Conservation (phyloP, 352 stramenopile genomes). For the Globisporangium barbulae region DNA sequence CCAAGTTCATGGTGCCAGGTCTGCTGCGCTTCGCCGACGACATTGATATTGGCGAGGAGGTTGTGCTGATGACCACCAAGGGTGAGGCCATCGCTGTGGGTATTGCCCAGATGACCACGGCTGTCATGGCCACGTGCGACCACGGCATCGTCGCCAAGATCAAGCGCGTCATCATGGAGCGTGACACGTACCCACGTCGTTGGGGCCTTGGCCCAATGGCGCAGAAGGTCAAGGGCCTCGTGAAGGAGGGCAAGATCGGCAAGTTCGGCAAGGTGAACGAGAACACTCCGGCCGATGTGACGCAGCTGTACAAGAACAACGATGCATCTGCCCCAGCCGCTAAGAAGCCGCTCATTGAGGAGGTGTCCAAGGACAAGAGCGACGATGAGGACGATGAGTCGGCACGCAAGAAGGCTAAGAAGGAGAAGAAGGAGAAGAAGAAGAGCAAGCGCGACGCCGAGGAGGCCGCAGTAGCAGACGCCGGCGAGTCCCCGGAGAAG, state of each 20-base stretch:
- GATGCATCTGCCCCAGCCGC: constrained; percentile 16
- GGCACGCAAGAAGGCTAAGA: constrained; percentile 58
- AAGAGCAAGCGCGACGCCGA: constrained; percentile 77
- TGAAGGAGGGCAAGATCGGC: constrained; percentile 92
- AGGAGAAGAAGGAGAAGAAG: constrained; percentile 72
- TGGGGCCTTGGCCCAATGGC: constrained; percentile 99
- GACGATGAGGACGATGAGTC: constrained; percentile 41
- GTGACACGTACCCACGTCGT: constrained; percentile 98
- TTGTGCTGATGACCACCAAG: constrained; percentile 99
- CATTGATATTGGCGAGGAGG: constrained; percentile 98
- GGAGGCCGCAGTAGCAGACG: constrained; percentile 35
- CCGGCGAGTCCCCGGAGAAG: constrained; percentile 73
- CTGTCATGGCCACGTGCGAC: constrained; percentile 99
- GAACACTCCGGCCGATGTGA: constrained; percentile 74
- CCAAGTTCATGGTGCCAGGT: constrained; percentile 99
- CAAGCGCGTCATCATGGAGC: constrained; percentile 99
- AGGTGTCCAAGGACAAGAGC: constrained; percentile 38
- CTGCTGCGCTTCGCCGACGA: constrained; percentile 98
- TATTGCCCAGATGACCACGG: constrained; percentile 99
- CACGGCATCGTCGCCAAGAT: constrained; percentile 99
- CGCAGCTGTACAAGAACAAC: constrained; percentile 68
- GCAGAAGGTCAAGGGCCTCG: constrained; percentile 98
- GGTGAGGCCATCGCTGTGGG: constrained; percentile 98
- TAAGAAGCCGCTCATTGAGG: constrained; percentile 61
- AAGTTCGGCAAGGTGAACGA: constrained; percentile 90